Conservation (phyloP, 2,329 filamentous ascomycete genomes). For the Colletotrichum higginsianum region DNA sequence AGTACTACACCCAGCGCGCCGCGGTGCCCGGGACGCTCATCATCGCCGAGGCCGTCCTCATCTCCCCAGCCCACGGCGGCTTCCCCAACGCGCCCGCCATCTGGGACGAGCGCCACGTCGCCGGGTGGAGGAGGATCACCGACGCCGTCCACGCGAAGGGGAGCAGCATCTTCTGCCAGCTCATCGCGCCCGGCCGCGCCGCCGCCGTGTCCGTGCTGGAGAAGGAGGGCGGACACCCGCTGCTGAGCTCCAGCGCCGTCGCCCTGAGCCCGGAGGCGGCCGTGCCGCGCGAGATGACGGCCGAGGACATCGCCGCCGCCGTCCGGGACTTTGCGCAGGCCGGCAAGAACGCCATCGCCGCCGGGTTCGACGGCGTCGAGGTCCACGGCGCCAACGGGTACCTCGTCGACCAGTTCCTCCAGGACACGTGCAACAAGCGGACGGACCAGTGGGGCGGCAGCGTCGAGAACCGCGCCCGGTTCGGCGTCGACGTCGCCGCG, state of each 20-base stretch:
- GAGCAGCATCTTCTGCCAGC: slow-evolving; percentile 72
- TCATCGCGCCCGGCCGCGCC: slow-evolving; percentile 73
- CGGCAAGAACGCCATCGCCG: slow-evolving; percentile 68
- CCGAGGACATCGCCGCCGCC: slow-evolving; percentile 74
- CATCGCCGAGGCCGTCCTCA: slow-evolving; percentile 62
- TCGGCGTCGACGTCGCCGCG: slow-evolving; percentile 66
- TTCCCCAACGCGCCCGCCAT: slow-evolving; percentile 67
- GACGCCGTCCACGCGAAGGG: slow-evolving; percentile 75
- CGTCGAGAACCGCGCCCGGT: slow-evolving; percentile 65
- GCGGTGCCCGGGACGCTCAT: slow-evolving; percentile 59
- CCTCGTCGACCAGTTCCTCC: slow-evolving; percentile 73
- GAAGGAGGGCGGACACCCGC: slow-evolving; percentile 47
- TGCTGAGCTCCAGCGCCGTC: slow-evolving; percentile 49
- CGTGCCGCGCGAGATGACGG: slow-evolving; percentile 74
- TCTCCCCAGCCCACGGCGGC: slow-evolving; percentile 52
- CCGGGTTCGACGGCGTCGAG: slow-evolving; percentile 81
- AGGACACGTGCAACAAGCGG: slow-evolving; percentile 64
- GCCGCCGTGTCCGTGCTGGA: slow-evolving; percentile 53
- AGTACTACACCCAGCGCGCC: slow-evolving; percentile 63
- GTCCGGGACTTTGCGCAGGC: slow-evolving; percentile 71
- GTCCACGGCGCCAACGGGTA: slow-evolving; percentile 72
- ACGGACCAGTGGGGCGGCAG: slow-evolving; percentile 68
- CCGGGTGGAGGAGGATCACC: slow-evolving; percentile 72
- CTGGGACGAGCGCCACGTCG: slow-evolving; percentile 68
- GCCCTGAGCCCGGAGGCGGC: slow-evolving; percentile 61